phyloP scores from a whole-genome alignment of 441 rosid species.

The Populus hybrid region DNA sequence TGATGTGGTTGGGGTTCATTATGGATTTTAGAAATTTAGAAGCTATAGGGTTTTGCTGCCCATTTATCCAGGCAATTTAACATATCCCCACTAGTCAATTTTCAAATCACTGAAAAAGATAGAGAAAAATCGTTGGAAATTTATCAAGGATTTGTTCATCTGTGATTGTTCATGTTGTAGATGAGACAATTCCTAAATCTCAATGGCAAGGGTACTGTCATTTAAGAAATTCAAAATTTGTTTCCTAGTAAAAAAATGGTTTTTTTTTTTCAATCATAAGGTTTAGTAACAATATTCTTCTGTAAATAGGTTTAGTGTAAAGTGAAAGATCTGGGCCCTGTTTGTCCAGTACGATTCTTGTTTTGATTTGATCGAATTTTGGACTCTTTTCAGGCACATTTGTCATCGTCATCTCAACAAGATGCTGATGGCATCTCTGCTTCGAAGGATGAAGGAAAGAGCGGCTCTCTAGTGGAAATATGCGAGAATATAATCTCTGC shows the following conservation, averaged over 20 bases:
- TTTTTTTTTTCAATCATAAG: not conserved
- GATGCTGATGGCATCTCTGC: conserved; percentile 15
- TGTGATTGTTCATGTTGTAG: not conserved
- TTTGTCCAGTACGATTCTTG: not conserved
- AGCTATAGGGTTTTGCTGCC: not conserved
- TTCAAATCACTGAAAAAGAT: not conserved
- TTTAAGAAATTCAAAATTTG: not conserved
- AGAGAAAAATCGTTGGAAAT: not conserved
- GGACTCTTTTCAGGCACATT: conserved; percentile 49
- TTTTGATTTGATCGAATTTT: conserved; percentile 10
- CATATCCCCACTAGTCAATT: not conserved
- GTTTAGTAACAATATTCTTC: not conserved
- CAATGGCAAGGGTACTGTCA: not conserved
- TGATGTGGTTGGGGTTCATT: not conserved
- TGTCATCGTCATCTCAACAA: conserved; percentile 28
- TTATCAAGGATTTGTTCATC: not conserved
- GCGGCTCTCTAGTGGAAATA: conserved; percentile 47
- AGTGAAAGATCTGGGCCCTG: not conserved
- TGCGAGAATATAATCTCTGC: conserved; percentile 61
- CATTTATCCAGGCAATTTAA: not conserved
- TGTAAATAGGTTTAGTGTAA: not conserved
- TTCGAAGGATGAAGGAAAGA: conserved; percentile 25
- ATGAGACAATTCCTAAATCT: not conserved
- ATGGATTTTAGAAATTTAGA: not conserved
- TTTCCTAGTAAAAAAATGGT: not conserved